phyloP scores from a whole-genome alignment of 2,329 filamentous ascomycete species.

The Diplodia mutila region DNA sequence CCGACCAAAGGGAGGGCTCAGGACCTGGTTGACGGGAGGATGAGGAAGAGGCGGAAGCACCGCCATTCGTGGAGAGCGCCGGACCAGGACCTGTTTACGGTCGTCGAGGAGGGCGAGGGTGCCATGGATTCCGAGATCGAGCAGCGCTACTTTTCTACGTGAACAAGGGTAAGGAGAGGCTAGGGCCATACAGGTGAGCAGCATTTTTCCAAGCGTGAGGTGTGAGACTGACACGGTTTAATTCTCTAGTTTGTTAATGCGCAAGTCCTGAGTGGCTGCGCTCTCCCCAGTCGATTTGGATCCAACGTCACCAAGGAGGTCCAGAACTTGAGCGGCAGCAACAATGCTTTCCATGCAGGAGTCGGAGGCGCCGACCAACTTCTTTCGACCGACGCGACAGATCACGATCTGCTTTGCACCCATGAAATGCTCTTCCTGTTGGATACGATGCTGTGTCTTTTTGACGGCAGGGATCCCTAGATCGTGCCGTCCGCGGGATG shows the following conservation, averaged over 20 bases:
- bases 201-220: not conserved
- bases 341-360: not conserved
- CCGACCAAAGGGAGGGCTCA: slow-evolving; percentile 43
- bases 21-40: slow-evolving; percentile 35
- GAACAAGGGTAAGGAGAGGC: slow-evolving; percentile 1
- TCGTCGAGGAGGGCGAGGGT: slow-evolving; percentile 46
- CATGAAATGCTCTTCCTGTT: not conserved
- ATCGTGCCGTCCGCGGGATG: not conserved
- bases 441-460: not conserved
- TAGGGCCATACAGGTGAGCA: slow-evolving; percentile 6
- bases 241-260: slow-evolving; percentile 11
- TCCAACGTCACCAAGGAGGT: not conserved
- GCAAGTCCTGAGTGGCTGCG: not conserved
- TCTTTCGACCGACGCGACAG: not conserved
- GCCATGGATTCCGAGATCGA: slow-evolving; percentile 27
- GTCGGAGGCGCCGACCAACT: not conserved
- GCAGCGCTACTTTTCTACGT: slow-evolving; percentile 24
- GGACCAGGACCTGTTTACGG: slow-evolving; percentile 47
- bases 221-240: not conserved
- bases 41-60: slow-evolving; percentile 33
- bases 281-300: not conserved
- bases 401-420: not conserved
- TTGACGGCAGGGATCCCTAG: not conserved
- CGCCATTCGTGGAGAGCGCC: slow-evolving; percentile 47
- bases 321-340: not conserved